A percentile compares a stretch with the other conserved stretches of the same genome.
Evolutionary conservation across 2,329 filamentous ascomycete genomes (phyloP).

Genomic region (Tolypocladium ovalisporum): DNA sequence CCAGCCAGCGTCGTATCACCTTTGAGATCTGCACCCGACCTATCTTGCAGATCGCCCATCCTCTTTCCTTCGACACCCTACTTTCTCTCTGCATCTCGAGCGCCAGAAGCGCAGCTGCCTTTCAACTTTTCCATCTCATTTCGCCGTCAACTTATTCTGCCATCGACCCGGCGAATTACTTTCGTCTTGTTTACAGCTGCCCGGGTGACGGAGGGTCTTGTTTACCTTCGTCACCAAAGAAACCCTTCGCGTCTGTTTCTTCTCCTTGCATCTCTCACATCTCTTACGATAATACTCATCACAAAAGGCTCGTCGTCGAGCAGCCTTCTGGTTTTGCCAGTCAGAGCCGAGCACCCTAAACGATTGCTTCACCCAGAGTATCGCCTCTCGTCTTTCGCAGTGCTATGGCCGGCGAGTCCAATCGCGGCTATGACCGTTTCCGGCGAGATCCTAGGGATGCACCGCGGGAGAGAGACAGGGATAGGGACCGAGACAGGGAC

Average conservation of each 20-base stretch:
- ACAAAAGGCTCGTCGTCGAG: background rate
- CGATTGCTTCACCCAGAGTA: background rate
- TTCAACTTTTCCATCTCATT: background rate
- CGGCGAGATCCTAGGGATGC: background rate
- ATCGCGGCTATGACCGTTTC: background rate
- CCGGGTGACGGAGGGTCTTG: background rate
- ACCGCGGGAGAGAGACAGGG: background rate
- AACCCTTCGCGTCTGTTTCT: no score
- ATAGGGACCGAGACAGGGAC: background rate
- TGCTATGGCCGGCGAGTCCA: background rate
- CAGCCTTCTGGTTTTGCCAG: background rate
- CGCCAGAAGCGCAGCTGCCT: background rate
- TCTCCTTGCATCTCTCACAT: background rate
- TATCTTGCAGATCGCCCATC: background rate
- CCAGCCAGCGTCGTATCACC: background rate
- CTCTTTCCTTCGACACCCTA: background rate
- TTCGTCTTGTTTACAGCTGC: background rate
- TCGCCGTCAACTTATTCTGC: background rate
- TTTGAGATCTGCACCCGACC: background rate
- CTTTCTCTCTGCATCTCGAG: background rate
- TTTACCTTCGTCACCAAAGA: background rate
- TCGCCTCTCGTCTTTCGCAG: background rate
- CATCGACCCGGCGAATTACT: background rate
- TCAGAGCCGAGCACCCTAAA: background rate
- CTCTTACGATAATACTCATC: background rate